Evolutionary conservation across 2,329 filamentous ascomycete genomes (phyloP).

Genomic region (Plenodomus biglobosus): DNA sequence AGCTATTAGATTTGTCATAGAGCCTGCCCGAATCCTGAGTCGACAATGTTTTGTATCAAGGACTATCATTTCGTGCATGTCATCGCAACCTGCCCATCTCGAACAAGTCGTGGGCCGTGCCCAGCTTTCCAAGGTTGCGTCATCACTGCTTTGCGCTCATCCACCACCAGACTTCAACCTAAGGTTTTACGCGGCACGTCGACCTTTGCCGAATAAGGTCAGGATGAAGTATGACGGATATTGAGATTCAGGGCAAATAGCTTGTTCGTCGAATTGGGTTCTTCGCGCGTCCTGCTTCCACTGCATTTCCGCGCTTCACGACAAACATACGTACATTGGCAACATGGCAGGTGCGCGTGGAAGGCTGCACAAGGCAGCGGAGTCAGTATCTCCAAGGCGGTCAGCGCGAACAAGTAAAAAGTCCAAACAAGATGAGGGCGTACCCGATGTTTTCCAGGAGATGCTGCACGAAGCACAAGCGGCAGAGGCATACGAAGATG

Average conservation of each 20-base stretch:
- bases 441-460: constrained; percentile 50
- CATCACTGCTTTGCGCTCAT: constrained; percentile 3
- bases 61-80: too few relatives aligned
- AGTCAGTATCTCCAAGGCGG: constrained; percentile 20
- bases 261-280: not conserved
- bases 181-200: not conserved
- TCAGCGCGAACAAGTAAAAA: constrained; percentile 27
- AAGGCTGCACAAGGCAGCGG: constrained; percentile 22
- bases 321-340: not conserved
- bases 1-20: too few relatives aligned
- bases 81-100: too few relatives aligned
- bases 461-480: constrained; percentile 49
- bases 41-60: too few relatives aligned
- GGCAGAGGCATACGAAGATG: constrained; percentile 34
- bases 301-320: not conserved
- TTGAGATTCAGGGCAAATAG: not conserved
- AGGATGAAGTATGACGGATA: not conserved
- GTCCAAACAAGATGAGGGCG: constrained; percentile 25
- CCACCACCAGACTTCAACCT: not conserved
- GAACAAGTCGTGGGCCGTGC: constrained; percentile 2
- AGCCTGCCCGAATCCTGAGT: too few relatives aligned
- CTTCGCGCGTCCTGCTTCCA: not conserved
- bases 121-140: constrained; percentile 10
- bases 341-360: constrained; percentile 35
- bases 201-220: not conserved